A percentile compares a stretch with the other conserved stretches of the same genome.
Conservation (phyloP, 345 rosid genomes). For the Isatis tinctoria region DNA sequence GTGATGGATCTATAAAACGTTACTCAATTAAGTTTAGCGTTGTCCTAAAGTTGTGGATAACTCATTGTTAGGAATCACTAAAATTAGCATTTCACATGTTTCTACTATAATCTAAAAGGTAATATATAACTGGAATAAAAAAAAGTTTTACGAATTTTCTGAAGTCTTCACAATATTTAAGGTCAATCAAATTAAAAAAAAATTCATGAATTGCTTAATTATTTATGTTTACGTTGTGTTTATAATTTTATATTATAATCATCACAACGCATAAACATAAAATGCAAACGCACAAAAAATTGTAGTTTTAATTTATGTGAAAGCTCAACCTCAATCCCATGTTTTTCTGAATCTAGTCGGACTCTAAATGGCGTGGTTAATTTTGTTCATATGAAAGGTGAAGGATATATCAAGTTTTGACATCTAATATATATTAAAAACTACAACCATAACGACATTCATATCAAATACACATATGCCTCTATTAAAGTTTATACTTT, state of each 20-base stretch:
- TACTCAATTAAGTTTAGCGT: not conserved
- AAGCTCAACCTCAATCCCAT: not conserved
- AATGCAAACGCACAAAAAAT: not conserved
- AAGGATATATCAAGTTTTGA: not conserved
- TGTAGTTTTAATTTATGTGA: not conserved
- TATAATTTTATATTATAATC: not conserved
- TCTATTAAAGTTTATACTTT: not conserved
- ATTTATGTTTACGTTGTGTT: not conserved
- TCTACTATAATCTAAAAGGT: not conserved
- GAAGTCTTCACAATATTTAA: not conserved
- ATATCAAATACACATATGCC: not conserved
- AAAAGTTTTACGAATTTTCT: not conserved
- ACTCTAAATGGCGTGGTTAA: not conserved
- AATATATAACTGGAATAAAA: not conserved
- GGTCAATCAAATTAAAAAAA: not conserved
- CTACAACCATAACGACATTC: not conserved
- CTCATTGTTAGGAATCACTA: not conserved
- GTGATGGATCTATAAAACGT: not conserved
- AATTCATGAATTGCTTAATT: not conserved
- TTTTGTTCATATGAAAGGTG: not conserved
- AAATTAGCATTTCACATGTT: not conserved
- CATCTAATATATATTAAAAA: not conserved
- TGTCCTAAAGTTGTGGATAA: not conserved
- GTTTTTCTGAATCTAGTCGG: not conserved
- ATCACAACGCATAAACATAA: not conserved